phyloP scores from a whole-genome alignment of 257 asterid genomes.

The Rauvolfia tetraphylla region DNA sequence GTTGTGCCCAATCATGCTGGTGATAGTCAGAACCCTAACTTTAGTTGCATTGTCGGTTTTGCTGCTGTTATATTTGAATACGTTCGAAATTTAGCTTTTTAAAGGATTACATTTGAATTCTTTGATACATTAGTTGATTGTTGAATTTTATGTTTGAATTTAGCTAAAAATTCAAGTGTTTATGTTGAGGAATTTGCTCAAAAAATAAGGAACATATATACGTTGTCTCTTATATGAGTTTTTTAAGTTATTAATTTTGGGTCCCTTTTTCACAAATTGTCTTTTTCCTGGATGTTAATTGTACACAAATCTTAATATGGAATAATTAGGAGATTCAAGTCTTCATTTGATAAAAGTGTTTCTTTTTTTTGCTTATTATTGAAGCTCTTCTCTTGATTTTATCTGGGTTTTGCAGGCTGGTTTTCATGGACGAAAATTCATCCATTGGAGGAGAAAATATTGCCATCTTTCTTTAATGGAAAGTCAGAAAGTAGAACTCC shows the following conservation, averaged over 20 bases:
- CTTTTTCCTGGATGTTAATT: too few relatives aligned
- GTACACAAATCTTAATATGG: neutral
- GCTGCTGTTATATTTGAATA: constrained; percentile 1
- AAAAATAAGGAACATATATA: neutral
- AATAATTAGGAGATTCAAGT: neutral
- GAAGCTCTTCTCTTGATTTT: constrained; percentile 13
- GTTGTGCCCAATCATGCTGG: constrained; percentile 96
- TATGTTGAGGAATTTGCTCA: neutral
- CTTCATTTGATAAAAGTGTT: neutral
- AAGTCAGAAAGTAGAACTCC: constrained; percentile 69
- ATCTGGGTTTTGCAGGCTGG: constrained; percentile 62
- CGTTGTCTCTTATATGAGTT: neutral
- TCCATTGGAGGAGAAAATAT: constrained; percentile 73
- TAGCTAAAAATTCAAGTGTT: neutral
- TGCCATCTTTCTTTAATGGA: constrained; percentile 83
- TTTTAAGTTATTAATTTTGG: neutral
- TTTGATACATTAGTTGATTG: neutral
- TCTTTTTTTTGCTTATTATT: neutral
- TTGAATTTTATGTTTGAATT: neutral
- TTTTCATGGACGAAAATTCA: constrained; percentile 88
- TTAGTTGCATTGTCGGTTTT: constrained; percentile 10
- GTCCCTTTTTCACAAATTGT: neutral
- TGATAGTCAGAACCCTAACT: constrained; percentile 30
- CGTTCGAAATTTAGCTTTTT: neutral
- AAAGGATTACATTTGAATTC: neutral